Evolutionary conservation across 2,329 filamentous ascomycete genomes (phyloP).

Genomic region (Ascochyta clinopodiicola): DNA sequence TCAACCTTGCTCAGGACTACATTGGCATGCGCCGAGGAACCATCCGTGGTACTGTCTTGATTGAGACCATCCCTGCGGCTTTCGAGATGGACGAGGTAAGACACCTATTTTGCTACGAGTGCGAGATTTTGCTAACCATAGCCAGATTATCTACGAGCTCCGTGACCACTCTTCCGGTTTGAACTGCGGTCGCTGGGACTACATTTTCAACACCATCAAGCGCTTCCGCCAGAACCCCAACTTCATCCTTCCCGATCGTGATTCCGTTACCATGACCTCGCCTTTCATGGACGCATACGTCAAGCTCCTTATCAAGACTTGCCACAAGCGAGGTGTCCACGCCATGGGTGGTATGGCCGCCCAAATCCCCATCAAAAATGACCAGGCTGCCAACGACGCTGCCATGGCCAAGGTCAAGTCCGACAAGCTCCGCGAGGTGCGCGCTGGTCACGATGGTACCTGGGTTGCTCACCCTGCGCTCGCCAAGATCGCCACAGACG

Average conservation of each 20-base stretch:
- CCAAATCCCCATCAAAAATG: slow-evolving; percentile 98
- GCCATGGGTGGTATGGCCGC: slow-evolving; percentile 99
- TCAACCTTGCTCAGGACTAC: slow-evolving; percentile 95
- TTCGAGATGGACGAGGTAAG: slow-evolving; percentile 95
- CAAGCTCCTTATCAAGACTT: slow-evolving; percentile 96
- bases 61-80: slow-evolving; percentile 95
- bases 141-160: slow-evolving; percentile 93
- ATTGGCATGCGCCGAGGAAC: slow-evolving; percentile 88
- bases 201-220: slow-evolving; percentile 99
- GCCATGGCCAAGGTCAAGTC: slow-evolving; percentile 93
- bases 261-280: slow-evolving; percentile 92
- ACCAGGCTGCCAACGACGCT: slow-evolving; percentile 86
- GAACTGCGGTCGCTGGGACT: slow-evolving; percentile 99
- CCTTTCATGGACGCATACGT: slow-evolving; percentile 99
- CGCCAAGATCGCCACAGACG: slow-evolving; percentile 82
- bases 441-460: slow-evolving; percentile 93
- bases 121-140: slow-evolving; percentile 18
- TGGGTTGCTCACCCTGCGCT: slow-evolving; percentile 98
- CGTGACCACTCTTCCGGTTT: slow-evolving; percentile 94
- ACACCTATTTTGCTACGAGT: no score
- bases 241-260: slow-evolving; percentile 92
- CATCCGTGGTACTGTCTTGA: slow-evolving; percentile 92
- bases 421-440: slow-evolving; percentile 95
- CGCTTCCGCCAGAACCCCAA: slow-evolving; percentile 95
- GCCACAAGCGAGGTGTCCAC: slow-evolving; percentile 95